A percentile compares a stretch with the other conserved stretches of the same genome.
Evolutionary conservation across 2,329 filamentous ascomycete species (phyloP).

Genomic region (Nothopassalora personata): DNA sequence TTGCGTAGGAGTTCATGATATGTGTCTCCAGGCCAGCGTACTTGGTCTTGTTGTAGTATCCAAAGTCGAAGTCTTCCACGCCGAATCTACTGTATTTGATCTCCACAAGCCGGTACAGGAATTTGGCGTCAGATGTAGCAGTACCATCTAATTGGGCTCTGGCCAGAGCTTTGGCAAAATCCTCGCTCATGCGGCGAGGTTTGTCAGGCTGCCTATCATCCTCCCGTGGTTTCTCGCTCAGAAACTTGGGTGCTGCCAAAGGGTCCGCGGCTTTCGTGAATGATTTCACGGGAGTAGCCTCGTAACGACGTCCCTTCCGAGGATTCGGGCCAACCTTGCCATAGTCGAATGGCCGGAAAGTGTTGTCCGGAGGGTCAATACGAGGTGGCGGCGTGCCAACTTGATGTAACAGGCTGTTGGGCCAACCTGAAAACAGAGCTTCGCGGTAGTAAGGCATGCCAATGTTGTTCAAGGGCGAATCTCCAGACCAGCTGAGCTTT

Average conservation of each 20-base stretch:
- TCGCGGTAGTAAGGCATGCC: slow-evolving; percentile 95
- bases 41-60: slow-evolving; percentile 88
- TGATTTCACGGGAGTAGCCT: slow-evolving; percentile 53
- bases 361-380: slow-evolving; percentile 65
- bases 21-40: slow-evolving; percentile 94
- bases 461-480: slow-evolving; percentile 75
- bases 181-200: slow-evolving; percentile 45
- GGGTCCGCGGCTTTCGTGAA: slow-evolving; percentile 54
- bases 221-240: slow-evolving; percentile 81
- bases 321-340: slow-evolving; percentile 48
- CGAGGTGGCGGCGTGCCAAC: slow-evolving; percentile 75
- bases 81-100: slow-evolving; percentile 99
- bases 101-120: slow-evolving; percentile 88
- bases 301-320: slow-evolving; percentile 68
- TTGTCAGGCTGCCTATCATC: slow-evolving; percentile 42
- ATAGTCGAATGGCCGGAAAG: slow-evolving; percentile 66
- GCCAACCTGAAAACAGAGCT: slow-evolving; percentile 80
- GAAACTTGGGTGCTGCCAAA: slow-evolving; percentile 76
- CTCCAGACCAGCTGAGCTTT: slow-evolving; percentile 40
- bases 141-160: slow-evolving; percentile 64
- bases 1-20: slow-evolving; percentile 94
- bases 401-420: slow-evolving; percentile 75
- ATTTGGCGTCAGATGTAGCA: slow-evolving; percentile 73
- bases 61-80: slow-evolving; percentile 98
- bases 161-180: slow-evolving; percentile 61